Evolutionary conservation across 441 rosid species (phyloP), one percentile per base, ranked within the genome.

Genomic region (Oxalis stricta): DNA sequence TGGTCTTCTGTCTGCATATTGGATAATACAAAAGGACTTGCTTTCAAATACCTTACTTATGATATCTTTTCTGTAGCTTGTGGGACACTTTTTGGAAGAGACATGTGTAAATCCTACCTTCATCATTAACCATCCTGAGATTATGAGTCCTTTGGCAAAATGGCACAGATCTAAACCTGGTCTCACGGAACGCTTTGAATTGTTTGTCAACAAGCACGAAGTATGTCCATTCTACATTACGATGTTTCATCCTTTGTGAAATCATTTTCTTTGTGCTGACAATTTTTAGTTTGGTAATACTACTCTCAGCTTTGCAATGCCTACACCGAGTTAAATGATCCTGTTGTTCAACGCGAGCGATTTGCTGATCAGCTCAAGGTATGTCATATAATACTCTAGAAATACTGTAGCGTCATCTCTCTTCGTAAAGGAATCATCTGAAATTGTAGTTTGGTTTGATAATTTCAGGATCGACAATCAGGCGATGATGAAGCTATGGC

Each of bases 401-500:
- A 15, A 14, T 40, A 23, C 16, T 26, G 13, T 21, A 36, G 18
- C 12, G 26, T 3, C 1, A 18, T 5, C 16, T 41, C 29, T 7
- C 6, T 29, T 2, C 17, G 10, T 7, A 20, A 26, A 9, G 23
- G 24, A 18, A 24, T 23, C 28, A 20, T 40, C 52, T 55, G 31
- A 46, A 42, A 8, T 14, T 12, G 31, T 18, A 43, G 35, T 31
- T 26, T 37, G 31, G n/a, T 59, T 15, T 36, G 5, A 18, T 29
- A n/a, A n/a, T 56, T n/a, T 42, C 56, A 81, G 86, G 86, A 77
- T 51, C 76, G 86, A 28, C 81, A 77, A 37, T 81, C 72, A 0
- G 92, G 92, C 11, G 92, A 81, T 59, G 96, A 86, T 50, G 96
- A 86, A 72, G 94, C 96, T 8, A 86, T 82, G 94, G 85, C 87